These are phyloP conservation scores for Purpureocillium lavendulum DNA, from an alignment of 2,329 filamentous ascomycete species.

Conservation along the genomic window DNA sequence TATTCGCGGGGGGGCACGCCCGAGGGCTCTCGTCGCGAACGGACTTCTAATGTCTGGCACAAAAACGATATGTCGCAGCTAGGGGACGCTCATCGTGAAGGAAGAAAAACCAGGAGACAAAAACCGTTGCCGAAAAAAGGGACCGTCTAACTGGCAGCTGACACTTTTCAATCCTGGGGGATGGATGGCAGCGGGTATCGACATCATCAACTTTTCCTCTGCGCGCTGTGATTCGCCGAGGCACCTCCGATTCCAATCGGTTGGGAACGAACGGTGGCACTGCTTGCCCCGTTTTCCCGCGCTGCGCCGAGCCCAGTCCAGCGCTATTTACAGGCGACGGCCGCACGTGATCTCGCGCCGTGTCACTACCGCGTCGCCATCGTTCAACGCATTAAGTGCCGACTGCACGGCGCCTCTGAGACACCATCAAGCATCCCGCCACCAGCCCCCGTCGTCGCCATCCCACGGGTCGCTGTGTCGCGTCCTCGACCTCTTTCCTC, in stretches of 20 bases:
- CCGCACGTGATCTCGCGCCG: constrained; percentile 23
- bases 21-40: neutral
- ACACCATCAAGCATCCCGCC: neutral
- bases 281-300: too few species aligned
- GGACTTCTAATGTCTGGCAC: neutral
- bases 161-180: too few species aligned
- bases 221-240: constrained; percentile 12
- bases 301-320: too few species aligned
- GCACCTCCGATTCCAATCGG: constrained; percentile 4
- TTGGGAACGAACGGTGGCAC: neutral
- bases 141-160: too few species aligned
- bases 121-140: too few species aligned
- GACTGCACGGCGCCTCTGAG: neutral
- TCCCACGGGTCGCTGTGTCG: too few species aligned
- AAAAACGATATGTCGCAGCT: neutral
- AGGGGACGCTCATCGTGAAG: constrained; percentile 7
- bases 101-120: neutral
- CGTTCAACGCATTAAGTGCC: neutral
- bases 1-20: constrained; percentile 13
- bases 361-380: constrained; percentile 14
- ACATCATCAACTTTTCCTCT: constrained; percentile 8
- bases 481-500: constrained; percentile 2
- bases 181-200: constrained; percentile 1
- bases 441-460: neutral
- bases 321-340: neutral